Evolutionary conservation across 257 asterid genomes (phyloP).

Genomic region (Scutellaria barbata): DNA sequence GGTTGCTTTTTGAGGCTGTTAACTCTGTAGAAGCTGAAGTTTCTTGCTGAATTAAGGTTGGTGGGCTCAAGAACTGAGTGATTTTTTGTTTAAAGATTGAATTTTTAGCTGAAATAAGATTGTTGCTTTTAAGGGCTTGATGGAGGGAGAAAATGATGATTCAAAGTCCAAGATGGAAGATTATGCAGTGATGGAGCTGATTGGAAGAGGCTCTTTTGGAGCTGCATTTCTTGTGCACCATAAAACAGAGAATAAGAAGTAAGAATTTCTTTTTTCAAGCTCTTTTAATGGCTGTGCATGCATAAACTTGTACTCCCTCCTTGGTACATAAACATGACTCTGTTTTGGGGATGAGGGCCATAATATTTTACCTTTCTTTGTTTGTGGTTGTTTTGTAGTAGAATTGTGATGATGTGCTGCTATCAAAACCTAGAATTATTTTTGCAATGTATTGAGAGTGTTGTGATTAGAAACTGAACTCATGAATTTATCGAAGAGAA

Average conservation of each 20-base stretch:
- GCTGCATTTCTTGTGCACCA: conserved; percentile 79
- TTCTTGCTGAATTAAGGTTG: conserved; percentile 38
- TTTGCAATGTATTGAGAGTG: not conserved
- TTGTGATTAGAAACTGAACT: conserved; percentile 8
- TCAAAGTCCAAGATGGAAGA: conserved; percentile 66
- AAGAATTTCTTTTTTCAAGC: conserved; percentile 34
- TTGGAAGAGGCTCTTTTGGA: conserved; percentile 90
- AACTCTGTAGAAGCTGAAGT: conserved; percentile 32
- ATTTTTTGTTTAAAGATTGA: conserved; percentile 29
- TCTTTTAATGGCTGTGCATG: conserved; percentile 37
- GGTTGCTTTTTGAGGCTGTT: conserved; percentile 27
- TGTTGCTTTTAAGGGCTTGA: conserved; percentile 41
- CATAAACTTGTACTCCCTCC: not conserved
- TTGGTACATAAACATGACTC: not conserved
- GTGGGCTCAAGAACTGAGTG: conserved; percentile 29
- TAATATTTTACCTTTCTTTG: no score
- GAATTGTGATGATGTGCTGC: conserved; percentile 31
- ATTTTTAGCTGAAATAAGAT: conserved; percentile 31
- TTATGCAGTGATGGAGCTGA: conserved; percentile 75
- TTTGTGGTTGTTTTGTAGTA: not conserved
- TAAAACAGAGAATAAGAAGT: conserved; percentile 72
- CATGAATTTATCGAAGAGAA: conserved; percentile 21
- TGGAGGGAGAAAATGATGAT: conserved; percentile 64
- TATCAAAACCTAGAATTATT: not conserved
- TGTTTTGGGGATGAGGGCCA: no score